These are phyloP conservation scores for Metschnikowia cerradonensis DNA, from an alignment of 805 yeast genomes.

Conservation along the genomic window DNA sequence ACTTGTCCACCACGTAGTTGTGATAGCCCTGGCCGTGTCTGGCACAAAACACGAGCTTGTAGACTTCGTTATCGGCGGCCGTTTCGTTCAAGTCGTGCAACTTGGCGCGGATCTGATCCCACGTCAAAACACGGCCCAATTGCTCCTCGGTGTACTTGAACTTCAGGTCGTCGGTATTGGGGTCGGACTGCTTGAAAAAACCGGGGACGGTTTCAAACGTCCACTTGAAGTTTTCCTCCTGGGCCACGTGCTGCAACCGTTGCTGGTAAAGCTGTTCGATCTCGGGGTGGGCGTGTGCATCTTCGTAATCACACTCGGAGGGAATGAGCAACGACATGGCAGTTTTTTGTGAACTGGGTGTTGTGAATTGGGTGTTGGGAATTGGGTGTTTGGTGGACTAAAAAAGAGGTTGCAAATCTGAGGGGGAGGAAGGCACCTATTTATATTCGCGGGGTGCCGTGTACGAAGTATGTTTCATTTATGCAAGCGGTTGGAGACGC, in stretches of 20 bases:
- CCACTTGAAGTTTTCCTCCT: constrained; percentile 28
- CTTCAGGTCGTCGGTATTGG: constrained; percentile 40
- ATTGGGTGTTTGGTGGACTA: not conserved
- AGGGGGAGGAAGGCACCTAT: not conserved
- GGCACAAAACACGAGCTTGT: constrained; percentile 51
- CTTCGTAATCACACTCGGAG: constrained; percentile 23
- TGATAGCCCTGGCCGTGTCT: constrained; percentile 74
- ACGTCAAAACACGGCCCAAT: constrained; percentile 41
- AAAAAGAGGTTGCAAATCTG: not conserved
- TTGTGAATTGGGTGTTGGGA: not conserved
- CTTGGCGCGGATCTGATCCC: constrained; percentile 35
- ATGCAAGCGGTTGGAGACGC: not conserved
- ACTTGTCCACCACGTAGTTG: constrained; percentile 50
- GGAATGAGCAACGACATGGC: constrained; percentile 22
- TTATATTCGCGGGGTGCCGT: not conserved
- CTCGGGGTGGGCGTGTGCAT: constrained; percentile 21
- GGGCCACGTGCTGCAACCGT: constrained; percentile 1
- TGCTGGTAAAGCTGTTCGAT: constrained; percentile 9
- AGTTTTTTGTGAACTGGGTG: not conserved
- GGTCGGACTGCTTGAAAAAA: constrained; percentile 46
- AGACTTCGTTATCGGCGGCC: constrained; percentile 35
- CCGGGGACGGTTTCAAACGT: constrained; percentile 46
- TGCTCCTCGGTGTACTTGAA: constrained; percentile 42
- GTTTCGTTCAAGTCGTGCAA: constrained; percentile 32
- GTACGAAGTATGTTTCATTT: not conserved